Base-by-base conservation (phyloP, 1,284 basidiomycete species). In the Microbotryum scabiosae region DNA sequence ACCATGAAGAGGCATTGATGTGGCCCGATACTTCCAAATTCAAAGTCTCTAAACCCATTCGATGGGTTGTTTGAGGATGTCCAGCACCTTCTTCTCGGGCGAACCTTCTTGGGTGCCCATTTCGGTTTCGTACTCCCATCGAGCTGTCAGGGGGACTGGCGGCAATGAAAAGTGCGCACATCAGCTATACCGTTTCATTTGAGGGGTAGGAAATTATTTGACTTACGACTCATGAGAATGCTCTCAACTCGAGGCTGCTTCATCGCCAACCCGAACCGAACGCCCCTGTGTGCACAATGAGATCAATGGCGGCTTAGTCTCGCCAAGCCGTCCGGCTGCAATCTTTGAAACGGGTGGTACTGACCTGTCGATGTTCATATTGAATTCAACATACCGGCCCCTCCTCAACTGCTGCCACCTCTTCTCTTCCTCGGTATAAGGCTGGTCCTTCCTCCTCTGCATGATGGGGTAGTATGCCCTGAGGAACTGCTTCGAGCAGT, bases 361-460 rank as follows among this genome's bases (percentile, higher is more conserved):
- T 41, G 36, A 41, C 60, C 79, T 71, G 73, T 96, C 92, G 72
- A 88, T 85, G 6, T 96, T 85, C 62, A 97, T 77, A 75, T 96
- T 96, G 78, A 96, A 97, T 76, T 97, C 92, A 57, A 93, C 92
- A 73, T 93, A 94, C 64, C 90, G 81, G 1, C 92, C 91, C 44
- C 92, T 79, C 50, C 92, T 81, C 25, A 97, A 70, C 59, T 93
- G 82, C 76, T 97, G 92, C 92, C 92, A 97, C 56, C 89, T 80
- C 57, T 89, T 82, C 72, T 81, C 74, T 57, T 77, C 75, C 5
- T 85, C 84, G 1, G 84, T 85, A 71, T 79, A 86, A 6, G 81
- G 77, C 63, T 78, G 79, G 36, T 77, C 70, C 52, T 79, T 77
- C 26, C 87, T 81, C 43, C 78, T 78, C 62, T 81, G 73, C 53